Evolutionary conservation across 768 basidiomycete species (phyloP).

Genomic region (Mycena venus): DNA sequence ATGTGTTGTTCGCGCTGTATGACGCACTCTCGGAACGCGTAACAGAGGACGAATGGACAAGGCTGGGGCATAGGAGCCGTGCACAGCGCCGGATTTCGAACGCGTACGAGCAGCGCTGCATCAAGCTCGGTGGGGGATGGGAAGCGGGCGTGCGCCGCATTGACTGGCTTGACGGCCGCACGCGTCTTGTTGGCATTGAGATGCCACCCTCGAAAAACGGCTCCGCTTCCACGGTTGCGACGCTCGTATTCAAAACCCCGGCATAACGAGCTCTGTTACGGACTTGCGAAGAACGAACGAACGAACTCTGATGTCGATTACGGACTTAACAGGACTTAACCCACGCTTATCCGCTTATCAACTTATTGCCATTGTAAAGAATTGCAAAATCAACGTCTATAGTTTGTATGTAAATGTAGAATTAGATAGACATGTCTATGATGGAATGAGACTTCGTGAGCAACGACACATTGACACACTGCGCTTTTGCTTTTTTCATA

Average conservation of each 20-base stretch:
- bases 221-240: neutral
- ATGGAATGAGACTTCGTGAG: neutral
- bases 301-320: conserved; percentile 5
- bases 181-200: conserved; percentile 71
- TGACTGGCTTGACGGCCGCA: conserved; percentile 76
- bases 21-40: conserved; percentile 67
- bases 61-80: conserved; percentile 66
- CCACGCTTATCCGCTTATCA: conserved; percentile 6
- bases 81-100: conserved; percentile 70
- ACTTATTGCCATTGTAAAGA: neutral
- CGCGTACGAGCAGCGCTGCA: conserved; percentile 75
- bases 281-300: neutral
- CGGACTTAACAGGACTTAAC: too few relatives aligned
- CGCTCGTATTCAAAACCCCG: conserved; percentile 28
- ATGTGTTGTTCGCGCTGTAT: conserved; percentile 73
- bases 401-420: conserved; percentile 14
- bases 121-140: conserved; percentile 74
- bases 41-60: conserved; percentile 75
- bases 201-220: conserved; percentile 48
- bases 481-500: neutral
- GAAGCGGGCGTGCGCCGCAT: conserved; percentile 76
- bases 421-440: neutral
- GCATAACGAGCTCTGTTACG: neutral
- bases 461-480: too few relatives aligned
- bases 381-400: neutral